Percentiles rank a stretch among this genome's conserved stretches.
Conservation (phyloP, 2,329 filamentous ascomycete genomes). For the Penicillium sp. region DNA sequence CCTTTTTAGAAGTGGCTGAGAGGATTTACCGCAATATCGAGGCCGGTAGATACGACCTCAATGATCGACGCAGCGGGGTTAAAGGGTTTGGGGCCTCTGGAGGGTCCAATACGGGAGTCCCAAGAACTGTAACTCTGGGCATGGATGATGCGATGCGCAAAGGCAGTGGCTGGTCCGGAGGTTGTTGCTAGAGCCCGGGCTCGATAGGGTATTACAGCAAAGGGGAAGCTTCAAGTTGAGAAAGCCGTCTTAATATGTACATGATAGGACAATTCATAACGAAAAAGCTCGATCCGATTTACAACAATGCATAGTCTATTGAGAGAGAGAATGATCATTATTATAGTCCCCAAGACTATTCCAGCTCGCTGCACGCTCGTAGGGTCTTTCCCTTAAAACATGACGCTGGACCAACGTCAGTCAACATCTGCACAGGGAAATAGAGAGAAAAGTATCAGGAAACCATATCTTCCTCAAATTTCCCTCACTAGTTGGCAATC, state of each 20-base stretch:
- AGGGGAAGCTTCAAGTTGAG: not conserved
- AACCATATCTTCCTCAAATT: not conserved
- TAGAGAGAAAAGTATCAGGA: not conserved
- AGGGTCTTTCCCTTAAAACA: not conserved
- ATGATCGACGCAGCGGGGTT: slow-evolving; percentile 86
- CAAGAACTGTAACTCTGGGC: slow-evolving; percentile 43
- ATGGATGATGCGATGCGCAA: slow-evolving; percentile 47
- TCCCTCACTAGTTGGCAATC: slow-evolving; percentile 57
- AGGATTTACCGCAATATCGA: slow-evolving; percentile 96
- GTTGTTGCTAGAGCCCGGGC: slow-evolving; percentile 34
- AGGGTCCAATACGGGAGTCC: slow-evolving; percentile 32
- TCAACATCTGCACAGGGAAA: not conserved
- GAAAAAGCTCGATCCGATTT: not conserved
- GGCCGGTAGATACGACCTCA: slow-evolving; percentile 88
- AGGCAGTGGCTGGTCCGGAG: slow-evolving; percentile 34
- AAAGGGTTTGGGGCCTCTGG: slow-evolving; percentile 56
- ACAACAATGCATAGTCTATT: slow-evolving; percentile 2
- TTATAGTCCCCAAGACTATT: not conserved
- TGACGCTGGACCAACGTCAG: not conserved
- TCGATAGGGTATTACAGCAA: not conserved
- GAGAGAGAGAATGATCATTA: not conserved
- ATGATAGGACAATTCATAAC: not conserved
- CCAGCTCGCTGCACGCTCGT: not conserved
- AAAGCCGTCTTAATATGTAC: slow-evolving; percentile 3
- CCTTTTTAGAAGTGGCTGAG: slow-evolving; percentile 89